Evolutionary conservation across 352 stramenopile genomes (phyloP), one percentile per base, ranked within the genome.

Genomic region (Globisporangium megalacanthum): DNA sequence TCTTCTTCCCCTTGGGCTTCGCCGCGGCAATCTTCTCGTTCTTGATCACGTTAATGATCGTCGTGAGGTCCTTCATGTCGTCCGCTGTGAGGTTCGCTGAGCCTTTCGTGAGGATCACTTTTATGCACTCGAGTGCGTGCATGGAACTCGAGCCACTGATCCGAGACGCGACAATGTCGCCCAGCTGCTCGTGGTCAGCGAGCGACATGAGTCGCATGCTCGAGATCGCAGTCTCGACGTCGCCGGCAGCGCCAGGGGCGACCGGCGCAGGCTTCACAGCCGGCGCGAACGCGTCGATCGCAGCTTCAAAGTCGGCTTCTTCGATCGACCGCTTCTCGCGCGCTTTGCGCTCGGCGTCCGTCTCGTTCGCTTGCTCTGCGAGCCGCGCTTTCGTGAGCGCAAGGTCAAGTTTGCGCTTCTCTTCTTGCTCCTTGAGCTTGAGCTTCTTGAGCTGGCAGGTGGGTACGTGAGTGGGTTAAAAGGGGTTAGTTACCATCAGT

Each of bases 31-130:
- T 93, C 67, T 93, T 93, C 44, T 93, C 83, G 66, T 93, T 93
- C 74, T 93, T 90, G 61, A 93, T 85, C 50, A 92, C 79, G 67
- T 93, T 93, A 59, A 91, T 77, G 45, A 91, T 86, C 51, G 83
- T 93, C 62, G 79, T 91, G 49, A 93, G 70, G 62, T 93, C 83
- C 70, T 93, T 93, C 77, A 91, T 89, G 66, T 91, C 83, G 65
- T 93, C 80, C 4, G 76, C 83, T 39, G 77, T 91, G 42, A 93
- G 60, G 64, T 89, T 91, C 51, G 83, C 67, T 33, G 79, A 89
- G 22, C 72, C 82, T 68, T 88, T 83, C 14, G 82, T 89, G n/a
- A 92, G 56, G 25, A 92, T 73, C 54, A 89, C 78, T 67, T 92
- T 92, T 45, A 92, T 81, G 65, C 71, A 84, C 65, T 90, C 80